A percentile compares a stretch with the other conserved stretches of the same genome.
Evolutionary conservation across 352 stramenopile genomes (phyloP).

Genomic region (Phytophthora kernoviae): DNA sequence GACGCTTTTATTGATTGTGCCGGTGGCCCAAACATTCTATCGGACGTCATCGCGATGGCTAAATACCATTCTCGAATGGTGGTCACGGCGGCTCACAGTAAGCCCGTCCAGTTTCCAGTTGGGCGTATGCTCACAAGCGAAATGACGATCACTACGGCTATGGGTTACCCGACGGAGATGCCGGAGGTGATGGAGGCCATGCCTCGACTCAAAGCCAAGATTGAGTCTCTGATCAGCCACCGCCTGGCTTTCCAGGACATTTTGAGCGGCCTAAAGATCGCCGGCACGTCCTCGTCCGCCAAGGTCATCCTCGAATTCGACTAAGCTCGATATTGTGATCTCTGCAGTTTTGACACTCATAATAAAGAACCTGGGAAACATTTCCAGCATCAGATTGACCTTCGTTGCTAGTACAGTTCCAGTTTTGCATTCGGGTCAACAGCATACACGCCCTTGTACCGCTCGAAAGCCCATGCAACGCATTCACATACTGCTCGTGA

Average conservation of each 20-base stretch:
- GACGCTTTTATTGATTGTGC: slow-evolving; percentile 30
- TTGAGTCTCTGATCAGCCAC: slow-evolving; percentile 30
- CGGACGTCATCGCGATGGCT: slow-evolving; percentile 23
- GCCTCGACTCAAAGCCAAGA: slow-evolving; percentile 24
- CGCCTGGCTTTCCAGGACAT: slow-evolving; percentile 29
- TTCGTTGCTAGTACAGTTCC: slow-evolving; percentile 59
- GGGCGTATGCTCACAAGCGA: slow-evolving; percentile 32
- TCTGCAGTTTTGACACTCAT: too few relatives aligned
- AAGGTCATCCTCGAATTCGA: slow-evolving; percentile 36
- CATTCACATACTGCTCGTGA: slow-evolving; percentile 89
- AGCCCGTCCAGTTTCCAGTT: slow-evolving; percentile 27
- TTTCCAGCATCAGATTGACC: too few relatives aligned
- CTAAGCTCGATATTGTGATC: slow-evolving; percentile 3
- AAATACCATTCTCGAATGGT: slow-evolving; percentile 30
- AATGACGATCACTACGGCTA: slow-evolving; percentile 32
- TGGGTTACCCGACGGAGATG: slow-evolving; percentile 33
- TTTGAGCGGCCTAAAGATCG: slow-evolving; percentile 24
- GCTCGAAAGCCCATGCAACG: slow-evolving; percentile 81
- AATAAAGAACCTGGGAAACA: too few relatives aligned
- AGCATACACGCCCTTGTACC: slow-evolving; percentile 82
- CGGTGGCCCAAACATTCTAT: slow-evolving; percentile 24
- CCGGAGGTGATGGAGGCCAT: slow-evolving; percentile 26
- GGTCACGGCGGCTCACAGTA: slow-evolving; percentile 24
- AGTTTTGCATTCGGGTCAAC: slow-evolving; percentile 55
- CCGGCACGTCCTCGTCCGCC: slow-evolving; percentile 27